phyloP scores from a whole-genome alignment of 2,329 filamentous ascomycete genomes.

The Ustulina deusta region DNA sequence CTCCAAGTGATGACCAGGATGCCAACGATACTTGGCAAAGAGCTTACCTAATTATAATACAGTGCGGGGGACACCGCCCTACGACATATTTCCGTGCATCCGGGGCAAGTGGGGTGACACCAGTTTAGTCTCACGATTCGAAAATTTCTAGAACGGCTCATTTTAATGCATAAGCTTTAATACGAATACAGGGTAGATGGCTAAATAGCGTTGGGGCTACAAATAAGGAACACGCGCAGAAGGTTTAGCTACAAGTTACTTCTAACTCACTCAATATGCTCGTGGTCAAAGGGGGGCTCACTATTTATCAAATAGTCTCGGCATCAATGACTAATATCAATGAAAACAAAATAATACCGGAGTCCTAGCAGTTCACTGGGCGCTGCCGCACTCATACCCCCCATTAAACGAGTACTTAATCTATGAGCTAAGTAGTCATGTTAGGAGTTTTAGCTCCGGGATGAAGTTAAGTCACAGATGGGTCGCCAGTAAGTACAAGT shows the following conservation, averaged over 20 bases:
- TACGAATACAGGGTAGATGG: not conserved
- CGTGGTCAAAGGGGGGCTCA: not conserved
- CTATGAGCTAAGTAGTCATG: too few species aligned
- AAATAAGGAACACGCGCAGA: not conserved
- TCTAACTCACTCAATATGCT: not conserved
- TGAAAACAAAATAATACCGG: too few species aligned
- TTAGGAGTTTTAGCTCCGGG: too few species aligned
- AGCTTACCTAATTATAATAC: not conserved
- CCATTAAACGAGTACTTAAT: too few species aligned
- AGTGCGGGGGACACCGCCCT: not conserved
- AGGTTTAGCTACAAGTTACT: not conserved
- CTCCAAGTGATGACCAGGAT: not conserved
- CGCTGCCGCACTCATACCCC: too few species aligned
- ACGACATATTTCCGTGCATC: slow-evolving; percentile 1
- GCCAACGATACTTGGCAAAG: not conserved
- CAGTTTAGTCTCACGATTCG: not conserved
- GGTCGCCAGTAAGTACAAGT: too few species aligned
- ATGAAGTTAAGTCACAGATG: too few species aligned
- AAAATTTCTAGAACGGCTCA: slow-evolving; percentile 1
- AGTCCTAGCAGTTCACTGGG: too few species aligned
- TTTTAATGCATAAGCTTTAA: not conserved
- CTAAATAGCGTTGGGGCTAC: not conserved
- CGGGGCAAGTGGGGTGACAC: slow-evolving; percentile 4
- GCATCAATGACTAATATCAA: too few species aligned
- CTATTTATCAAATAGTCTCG: too few species aligned